Conservation (phyloP, 148 eudicot genomes). For the Euryodendron excelsum region DNA sequence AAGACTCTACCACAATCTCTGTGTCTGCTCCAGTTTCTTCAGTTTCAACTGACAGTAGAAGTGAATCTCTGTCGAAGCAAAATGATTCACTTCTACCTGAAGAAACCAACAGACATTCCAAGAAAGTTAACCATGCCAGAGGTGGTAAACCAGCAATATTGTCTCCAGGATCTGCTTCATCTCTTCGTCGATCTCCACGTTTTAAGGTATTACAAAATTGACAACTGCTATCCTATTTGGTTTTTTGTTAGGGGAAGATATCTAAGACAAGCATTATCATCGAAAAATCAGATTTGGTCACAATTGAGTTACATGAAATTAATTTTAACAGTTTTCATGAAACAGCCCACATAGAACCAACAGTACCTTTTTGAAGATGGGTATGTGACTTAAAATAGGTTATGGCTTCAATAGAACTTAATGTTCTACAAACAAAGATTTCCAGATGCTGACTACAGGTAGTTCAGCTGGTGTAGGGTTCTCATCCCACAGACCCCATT, state of each 20-base stretch:
- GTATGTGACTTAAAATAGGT: neutral
- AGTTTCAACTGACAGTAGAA: conserved; percentile 49
- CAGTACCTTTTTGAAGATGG: neutral
- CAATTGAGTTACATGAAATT: neutral
- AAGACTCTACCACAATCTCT: conserved; percentile 51
- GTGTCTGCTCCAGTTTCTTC: conserved; percentile 72
- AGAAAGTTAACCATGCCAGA: conserved; percentile 32
- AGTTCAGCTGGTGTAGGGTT: too few species aligned
- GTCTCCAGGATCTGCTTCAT: conserved; percentile 56
- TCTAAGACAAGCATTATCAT: neutral
- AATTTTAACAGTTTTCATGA: neutral
- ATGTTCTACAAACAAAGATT: neutral
- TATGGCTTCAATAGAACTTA: neutral
- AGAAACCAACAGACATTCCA: conserved; percentile 38
- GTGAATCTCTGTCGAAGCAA: conserved; percentile 40
- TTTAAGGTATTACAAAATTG: conserved; percentile 38
- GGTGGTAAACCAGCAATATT: conserved; percentile 28
- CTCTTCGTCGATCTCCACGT: conserved; percentile 71
- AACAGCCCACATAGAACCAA: neutral
- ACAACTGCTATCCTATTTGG: neutral
- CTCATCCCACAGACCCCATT: too few species aligned
- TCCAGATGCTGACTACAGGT: neutral
- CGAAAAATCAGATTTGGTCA: neutral
- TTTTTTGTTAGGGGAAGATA: neutral
- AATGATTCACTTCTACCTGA: conserved; percentile 30